Conservation (phyloP, 1,284 basidiomycete species). For the Apiotrichum veenhuisii region DNA sequence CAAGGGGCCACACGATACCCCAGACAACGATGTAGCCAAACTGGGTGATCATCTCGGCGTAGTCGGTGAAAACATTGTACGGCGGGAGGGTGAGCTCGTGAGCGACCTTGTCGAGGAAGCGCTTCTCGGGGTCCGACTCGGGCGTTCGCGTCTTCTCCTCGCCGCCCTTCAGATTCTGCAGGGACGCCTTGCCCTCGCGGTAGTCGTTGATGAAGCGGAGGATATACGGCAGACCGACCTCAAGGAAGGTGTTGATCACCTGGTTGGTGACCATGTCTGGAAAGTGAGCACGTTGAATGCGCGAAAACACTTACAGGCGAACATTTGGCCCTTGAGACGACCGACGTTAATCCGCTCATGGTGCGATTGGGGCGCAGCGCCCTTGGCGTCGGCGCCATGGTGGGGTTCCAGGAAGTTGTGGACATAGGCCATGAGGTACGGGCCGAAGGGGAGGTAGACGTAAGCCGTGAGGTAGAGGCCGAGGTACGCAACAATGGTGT, state of each 20-base stretch:
- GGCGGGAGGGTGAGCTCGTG: constrained; percentile 74
- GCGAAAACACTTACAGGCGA: constrained; percentile 56
- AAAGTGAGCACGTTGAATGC: not conserved
- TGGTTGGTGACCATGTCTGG: constrained; percentile 85
- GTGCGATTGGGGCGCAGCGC: not conserved
- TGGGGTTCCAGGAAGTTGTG: constrained; percentile 47
- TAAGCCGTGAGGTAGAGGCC: constrained; percentile 80
- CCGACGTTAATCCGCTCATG: constrained; percentile 52
- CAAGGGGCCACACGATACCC: constrained; percentile 92
- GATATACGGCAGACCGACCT: constrained; percentile 79
- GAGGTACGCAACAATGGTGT: constrained; percentile 80
- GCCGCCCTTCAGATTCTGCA: constrained; percentile 25
- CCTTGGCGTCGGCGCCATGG: not conserved
- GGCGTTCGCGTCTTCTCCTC: constrained; percentile 17
- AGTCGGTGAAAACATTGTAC: constrained; percentile 78
- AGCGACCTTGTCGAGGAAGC: constrained; percentile 65
- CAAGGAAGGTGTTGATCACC: constrained; percentile 72
- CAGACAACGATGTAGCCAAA: constrained; percentile 90
- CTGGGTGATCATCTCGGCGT: constrained; percentile 88
- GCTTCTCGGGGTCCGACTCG: constrained; percentile 35
- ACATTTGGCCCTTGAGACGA: constrained; percentile 85
- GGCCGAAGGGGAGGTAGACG: constrained; percentile 87
- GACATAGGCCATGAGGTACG: constrained; percentile 65
- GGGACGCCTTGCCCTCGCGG: constrained; percentile 49
- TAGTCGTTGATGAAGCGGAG: constrained; percentile 61